Evolutionary conservation across 2,329 filamentous ascomycete species (phyloP).

Genomic region (Aspergillus ochraceus): DNA sequence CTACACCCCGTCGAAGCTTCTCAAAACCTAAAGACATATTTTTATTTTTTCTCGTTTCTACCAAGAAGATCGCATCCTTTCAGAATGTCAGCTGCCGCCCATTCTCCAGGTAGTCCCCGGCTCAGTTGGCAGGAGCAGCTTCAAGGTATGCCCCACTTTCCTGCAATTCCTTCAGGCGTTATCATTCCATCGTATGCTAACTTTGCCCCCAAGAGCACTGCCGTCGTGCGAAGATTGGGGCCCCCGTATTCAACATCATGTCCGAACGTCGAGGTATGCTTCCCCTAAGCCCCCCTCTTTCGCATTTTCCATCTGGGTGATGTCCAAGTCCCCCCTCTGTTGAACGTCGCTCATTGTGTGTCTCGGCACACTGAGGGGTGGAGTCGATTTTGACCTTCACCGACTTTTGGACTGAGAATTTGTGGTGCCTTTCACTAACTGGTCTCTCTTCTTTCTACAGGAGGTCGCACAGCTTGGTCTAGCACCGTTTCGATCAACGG

Average conservation of each 20-base stretch:
- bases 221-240: conserved; percentile 52
- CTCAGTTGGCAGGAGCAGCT: conserved; percentile 59
- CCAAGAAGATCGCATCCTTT: conserved; percentile 15
- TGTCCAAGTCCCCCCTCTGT: conserved; percentile 14
- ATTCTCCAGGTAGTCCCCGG: conserved; percentile 25
- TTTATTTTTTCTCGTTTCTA: neutral
- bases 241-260: conserved; percentile 67
- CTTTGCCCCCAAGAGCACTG: conserved; percentile 55
- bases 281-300: neutral
- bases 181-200: conserved; percentile 14
- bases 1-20: conserved; percentile 8
- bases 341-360: conserved; percentile 13
- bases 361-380: conserved; percentile 25
- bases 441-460: conserved; percentile 47
- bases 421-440: conserved; percentile 23
- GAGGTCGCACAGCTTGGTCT: conserved; percentile 89
- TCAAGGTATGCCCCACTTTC: conserved; percentile 47
- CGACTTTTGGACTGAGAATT: conserved; percentile 32
- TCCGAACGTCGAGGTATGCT: conserved; percentile 70
- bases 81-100: conserved; percentile 26
- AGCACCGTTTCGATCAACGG: conserved; percentile 73
- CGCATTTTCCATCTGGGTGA: neutral
- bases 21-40: neutral
- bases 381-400: conserved; percentile 31
- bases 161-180: conserved; percentile 13